Base-by-base conservation (phyloP, 176 grass and related monocot species). In the Carex cristatella region DNA sequence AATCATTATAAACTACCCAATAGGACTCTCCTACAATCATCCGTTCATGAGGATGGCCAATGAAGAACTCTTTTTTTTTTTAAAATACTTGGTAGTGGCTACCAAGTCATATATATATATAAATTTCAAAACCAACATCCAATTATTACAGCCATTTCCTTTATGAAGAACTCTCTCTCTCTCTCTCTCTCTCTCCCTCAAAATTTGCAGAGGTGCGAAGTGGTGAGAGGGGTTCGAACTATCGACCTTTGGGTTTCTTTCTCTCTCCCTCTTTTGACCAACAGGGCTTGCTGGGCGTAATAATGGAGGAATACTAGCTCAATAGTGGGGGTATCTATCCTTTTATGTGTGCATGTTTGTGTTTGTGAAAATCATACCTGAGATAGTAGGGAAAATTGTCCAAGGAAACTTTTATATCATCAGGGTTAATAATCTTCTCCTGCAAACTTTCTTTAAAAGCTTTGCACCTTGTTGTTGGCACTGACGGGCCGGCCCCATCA, bases 321-420 rank as follows among this genome's bases (percentile, higher is more conserved):
- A 32, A 75, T 76, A 68, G 85, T 62, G 66, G 80, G 64, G 64
- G 77, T 69, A 84, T 37, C 51, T 30, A 60, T 11, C 70, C 69
- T 58, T 13, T 37, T 49, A 87, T 81, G 16, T 76, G 69, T 64
- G 37, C 13, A 14, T 69, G 12, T 32, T 1, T 55, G 23, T 76
- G 51, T 56, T 57, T 35, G 18, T 79, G 51, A 35, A 35, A 79
- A 28, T 48, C 73, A 70, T 62, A 99, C 97, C 97, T 99, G 81
- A 99, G 82, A 84, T 95, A 99, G 85, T 99, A 99, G 35, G 97
- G 97, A 84, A 99, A 99, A 79, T 88, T 94, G 77, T 96, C 91
- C 80, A 95, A 94, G 58, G 91, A 91, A 87, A 94, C 93, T 55
- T 94, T 87, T 72, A 96, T 95, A 84, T 99, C 91, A 82, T 85